Evolutionary conservation across 2,329 filamentous ascomycete genomes (phyloP), one percentile per base, ranked within the genome.

Genomic region (Ascosphaera apis): DNA sequence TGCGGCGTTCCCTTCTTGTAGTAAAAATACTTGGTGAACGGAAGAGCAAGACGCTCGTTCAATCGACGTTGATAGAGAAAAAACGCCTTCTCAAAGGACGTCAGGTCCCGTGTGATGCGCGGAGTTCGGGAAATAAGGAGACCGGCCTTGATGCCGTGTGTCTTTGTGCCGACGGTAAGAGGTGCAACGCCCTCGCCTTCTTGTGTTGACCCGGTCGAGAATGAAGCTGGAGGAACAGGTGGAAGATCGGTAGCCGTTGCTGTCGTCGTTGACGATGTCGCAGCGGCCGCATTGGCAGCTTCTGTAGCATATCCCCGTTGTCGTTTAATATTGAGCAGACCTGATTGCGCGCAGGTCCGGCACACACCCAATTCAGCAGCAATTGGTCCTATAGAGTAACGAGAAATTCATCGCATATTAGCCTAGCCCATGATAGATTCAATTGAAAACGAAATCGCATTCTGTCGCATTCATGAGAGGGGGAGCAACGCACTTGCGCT

Each of bases 41-140:
- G 80, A 3, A 88, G 67, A 15, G 76, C 73, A 36, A 92, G 67
- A 31, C 88, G 79, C 64, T 98, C 88, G 56, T 95, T 92, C 41
- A 98, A 67, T 11, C 88, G 82, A 48, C 86, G 86, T 61, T 98
- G 88, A 62, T 98, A 98, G 54, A 98, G 83, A 65, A 77, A 92
- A 60, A 77, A 95, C 43, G 86, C 67, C 51, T 82, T 78, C 57
- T 98, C 88, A 57, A 98, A 95, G 9, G 80, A 66, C 23, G 78
- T 79, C 37, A 86, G 73, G 41, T 76, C 66, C 45, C 79, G 76
- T 17, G 88, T 95, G 48, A 98, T 66, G 40, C 91, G 63, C 4
- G 88, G 88, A 34, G 88, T 72, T 18, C 88, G 81, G 33, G 83
- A 88, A 43, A 98, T 72, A 45, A 95, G 71, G 40, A 93, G 66